Percentiles rank a stretch among this genome's conserved stretches.
Evolutionary conservation across 495 filamentous ascomycete genomes (phyloP).

Genomic region (Aspergillus biplanus): DNA sequence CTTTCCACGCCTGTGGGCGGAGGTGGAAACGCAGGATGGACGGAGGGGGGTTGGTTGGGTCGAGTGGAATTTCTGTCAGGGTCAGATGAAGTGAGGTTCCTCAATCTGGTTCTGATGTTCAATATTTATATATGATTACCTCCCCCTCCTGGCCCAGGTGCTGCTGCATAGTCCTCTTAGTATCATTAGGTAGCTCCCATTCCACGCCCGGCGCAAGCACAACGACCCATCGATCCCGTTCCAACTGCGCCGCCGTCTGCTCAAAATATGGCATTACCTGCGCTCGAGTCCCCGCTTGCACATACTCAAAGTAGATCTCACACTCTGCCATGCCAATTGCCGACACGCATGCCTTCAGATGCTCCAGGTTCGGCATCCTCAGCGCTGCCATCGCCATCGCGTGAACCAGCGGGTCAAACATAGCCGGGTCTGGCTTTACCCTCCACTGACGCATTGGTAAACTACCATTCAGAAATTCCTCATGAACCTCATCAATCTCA

Average conservation of each 20-base stretch:
- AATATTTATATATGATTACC: neutral
- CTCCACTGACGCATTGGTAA: conserved; percentile 7
- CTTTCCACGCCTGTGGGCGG: conserved; percentile 5
- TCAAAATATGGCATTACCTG: neutral
- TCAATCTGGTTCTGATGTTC: too few relatives aligned
- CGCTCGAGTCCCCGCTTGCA: neutral
- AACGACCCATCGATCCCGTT: conserved; percentile 6
- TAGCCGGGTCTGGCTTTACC: neutral
- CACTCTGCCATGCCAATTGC: too few relatives aligned
- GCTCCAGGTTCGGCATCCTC: conserved; percentile 6
- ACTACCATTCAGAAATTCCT: conserved; percentile 5
- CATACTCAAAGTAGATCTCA: conserved; percentile 1
- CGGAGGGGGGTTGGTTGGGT: conserved; percentile 5
- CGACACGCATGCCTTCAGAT: neutral
- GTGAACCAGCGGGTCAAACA: conserved; percentile 8
- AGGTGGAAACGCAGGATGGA: conserved; percentile 4
- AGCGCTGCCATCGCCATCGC: neutral
- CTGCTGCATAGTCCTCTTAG: neutral
- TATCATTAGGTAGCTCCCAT: conserved; percentile 6
- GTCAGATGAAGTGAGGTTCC: too few relatives aligned
- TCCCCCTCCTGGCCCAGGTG: neutral
- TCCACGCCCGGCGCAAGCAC: neutral
- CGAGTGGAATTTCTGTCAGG: conserved; percentile 7
- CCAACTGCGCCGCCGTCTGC: neutral
- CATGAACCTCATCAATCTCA: neutral